Evolutionary conservation across 352 stramenopile species (phyloP).

Genomic region (Sclerospora graminicola): DNA sequence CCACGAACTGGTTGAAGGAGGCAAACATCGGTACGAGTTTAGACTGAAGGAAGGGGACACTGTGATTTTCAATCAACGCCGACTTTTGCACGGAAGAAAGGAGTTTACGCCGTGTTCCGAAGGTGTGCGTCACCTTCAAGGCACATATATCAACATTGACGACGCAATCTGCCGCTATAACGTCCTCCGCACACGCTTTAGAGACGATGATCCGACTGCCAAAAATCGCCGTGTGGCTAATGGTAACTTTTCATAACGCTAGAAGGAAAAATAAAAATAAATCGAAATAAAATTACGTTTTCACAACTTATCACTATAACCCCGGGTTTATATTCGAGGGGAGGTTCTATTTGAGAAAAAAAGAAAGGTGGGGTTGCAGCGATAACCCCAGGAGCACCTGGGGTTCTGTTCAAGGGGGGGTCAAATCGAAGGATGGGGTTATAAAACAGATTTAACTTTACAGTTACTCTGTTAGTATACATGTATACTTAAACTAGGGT

Average conservation of each 20-base stretch:
- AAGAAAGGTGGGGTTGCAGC: no score
- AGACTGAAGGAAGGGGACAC: slow-evolving; percentile 67
- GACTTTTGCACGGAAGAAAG: slow-evolving; percentile 71
- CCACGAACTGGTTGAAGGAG: slow-evolving; percentile 68
- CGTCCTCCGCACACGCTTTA: slow-evolving; percentile 50
- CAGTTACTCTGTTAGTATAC: no score
- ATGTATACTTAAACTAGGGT: no score
- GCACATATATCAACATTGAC: slow-evolving; percentile 84
- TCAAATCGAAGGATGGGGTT: no score
- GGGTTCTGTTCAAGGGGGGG: no score
- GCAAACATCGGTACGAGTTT: slow-evolving; percentile 66
- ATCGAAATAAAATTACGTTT: no score
- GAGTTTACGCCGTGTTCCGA: slow-evolving; percentile 59
- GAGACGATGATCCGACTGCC: slow-evolving; percentile 19
- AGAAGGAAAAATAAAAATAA: no score
- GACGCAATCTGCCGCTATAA: slow-evolving; percentile 81
- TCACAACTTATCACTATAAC: no score
- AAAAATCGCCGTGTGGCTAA: slow-evolving; percentile 68
- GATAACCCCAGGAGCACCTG: no score
- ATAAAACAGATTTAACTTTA: no score
- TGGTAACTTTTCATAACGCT: slow-evolving; percentile 62
- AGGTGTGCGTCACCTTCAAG: slow-evolving; percentile 71
- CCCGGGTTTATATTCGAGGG: no score
- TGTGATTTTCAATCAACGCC: slow-evolving; percentile 80
- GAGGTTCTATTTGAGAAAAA: no score